phyloP scores from a whole-genome alignment of 106 monocot genomes.

The Dioscorea alata region DNA sequence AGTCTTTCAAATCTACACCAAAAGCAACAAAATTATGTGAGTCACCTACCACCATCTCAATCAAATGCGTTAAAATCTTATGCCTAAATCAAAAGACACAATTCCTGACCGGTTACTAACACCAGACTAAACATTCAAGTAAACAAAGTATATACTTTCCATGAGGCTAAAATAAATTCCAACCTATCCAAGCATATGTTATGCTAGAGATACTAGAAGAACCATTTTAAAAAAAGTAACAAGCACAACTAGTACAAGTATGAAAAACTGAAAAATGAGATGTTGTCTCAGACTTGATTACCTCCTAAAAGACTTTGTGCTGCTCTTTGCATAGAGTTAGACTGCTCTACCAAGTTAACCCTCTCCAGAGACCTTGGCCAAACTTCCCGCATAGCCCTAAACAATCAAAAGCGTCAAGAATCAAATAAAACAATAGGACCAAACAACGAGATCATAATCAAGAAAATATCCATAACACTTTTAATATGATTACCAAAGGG shows the following conservation, averaged over 20 bases:
- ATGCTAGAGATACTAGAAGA: too few relatives aligned
- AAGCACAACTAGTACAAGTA: too few relatives aligned
- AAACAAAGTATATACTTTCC: too few relatives aligned
- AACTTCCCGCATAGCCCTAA: constrained; percentile 87
- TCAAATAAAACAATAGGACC: neutral
- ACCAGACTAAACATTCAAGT: neutral
- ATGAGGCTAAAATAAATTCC: too few relatives aligned
- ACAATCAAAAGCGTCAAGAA: constrained; percentile 2
- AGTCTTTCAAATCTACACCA: constrained; percentile 56
- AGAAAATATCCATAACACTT: neutral
- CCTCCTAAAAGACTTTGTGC: constrained; percentile 70
- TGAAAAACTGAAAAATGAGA: too few relatives aligned
- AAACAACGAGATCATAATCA: too few relatives aligned
- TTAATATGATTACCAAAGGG: constrained; percentile 49
- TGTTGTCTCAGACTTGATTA: neutral
- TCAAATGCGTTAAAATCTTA: neutral
- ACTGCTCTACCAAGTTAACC: constrained; percentile 88
- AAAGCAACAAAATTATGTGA: neutral
- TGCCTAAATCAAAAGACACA: neutral
- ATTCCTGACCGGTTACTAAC: neutral
- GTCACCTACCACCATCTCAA: too few relatives aligned
- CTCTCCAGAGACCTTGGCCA: constrained; percentile 80
- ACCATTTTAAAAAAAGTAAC: too few relatives aligned
- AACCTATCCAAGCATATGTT: too few relatives aligned
- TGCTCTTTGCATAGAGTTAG: constrained; percentile 89